Base-by-base conservation (phyloP, 2,329 filamentous ascomycete genomes). In the Septoria linicola region DNA sequence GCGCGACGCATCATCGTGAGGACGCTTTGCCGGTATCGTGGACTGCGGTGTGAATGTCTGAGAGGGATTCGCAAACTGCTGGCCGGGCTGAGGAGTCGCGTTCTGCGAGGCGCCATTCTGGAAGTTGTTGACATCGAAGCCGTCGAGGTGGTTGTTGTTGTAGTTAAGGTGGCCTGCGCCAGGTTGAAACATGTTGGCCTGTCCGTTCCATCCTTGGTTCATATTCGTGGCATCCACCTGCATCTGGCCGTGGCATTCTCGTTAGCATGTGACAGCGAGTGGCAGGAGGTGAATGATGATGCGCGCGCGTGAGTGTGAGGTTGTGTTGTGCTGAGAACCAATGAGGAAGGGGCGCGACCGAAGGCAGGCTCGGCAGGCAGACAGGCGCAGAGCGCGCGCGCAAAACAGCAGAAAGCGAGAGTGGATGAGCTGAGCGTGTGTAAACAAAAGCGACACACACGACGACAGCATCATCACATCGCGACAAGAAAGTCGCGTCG, bases 21-120 rank as follows among this genome's bases (percentile, higher is more conserved):
- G 81, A 65, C 93, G 83, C 74, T 97, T 99, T 17, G 91, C 92
- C 52, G 92, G 92, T 61, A 96, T 85, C 65, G 95, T 84, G 41
- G 87, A 80, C 72, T 88, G 92, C 61, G 89, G 89, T 68, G 90
- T 87, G 75, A 92, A 95, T 65, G 82, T 81, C 55, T 86, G 81
- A 66, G 87, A 88, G 66, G 86, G 81, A 70, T 88, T 92, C 53
- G 83, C 83, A 20, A 51, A 53, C 31, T 51, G 47, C 50, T 55
- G 55, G 31, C 45, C 51, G 16, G 55, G 46, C 17, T 55, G 53
- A 40, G 63, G 67, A 37, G 88, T 87, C 47, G 89, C 91, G 55
- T 83, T 84, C 72, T 89, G 91, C 17, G 78, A 89, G 85, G 79
- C 82, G 73, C 88, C 87, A 75, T 92, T 93, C 69, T 88, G 88